These are phyloP conservation scores for Leccinum variabile DNA, from an alignment of 1,284 basidiomycete species.

Conservation along the genomic window DNA sequence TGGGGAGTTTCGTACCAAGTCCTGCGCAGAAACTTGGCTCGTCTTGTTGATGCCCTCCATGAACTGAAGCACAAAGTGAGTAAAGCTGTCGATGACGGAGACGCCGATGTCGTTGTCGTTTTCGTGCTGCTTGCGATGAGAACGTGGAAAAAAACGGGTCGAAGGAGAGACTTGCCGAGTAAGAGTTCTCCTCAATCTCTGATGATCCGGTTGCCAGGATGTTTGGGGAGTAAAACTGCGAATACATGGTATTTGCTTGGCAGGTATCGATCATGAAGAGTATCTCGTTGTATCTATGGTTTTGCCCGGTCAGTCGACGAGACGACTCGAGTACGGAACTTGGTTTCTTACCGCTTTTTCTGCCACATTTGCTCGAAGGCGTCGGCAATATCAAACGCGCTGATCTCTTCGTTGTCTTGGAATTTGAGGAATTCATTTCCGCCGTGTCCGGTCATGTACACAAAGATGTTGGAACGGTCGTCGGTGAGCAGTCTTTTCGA, in stretches of 20 bases:
- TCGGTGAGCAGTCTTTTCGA: constrained; percentile 92
- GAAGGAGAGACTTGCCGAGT: constrained; percentile 65
- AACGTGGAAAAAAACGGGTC: neutral
- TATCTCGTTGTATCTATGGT: constrained; percentile 87
- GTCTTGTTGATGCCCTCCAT: constrained; percentile 95
- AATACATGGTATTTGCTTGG: constrained; percentile 96
- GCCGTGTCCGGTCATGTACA: constrained; percentile 98
- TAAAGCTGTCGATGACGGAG: constrained; percentile 93
- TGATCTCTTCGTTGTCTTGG: constrained; percentile 98
- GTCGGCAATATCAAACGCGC: constrained; percentile 93
- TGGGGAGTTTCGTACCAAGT: constrained; percentile 62
- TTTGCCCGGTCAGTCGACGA: neutral
- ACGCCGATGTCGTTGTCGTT: constrained; percentile 94
- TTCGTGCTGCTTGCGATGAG: constrained; percentile 65
- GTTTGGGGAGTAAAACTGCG: constrained; percentile 94
- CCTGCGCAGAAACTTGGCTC: constrained; percentile 75
- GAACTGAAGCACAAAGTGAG: constrained; percentile 88
- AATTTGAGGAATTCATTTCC: constrained; percentile 99
- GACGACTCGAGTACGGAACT: neutral
- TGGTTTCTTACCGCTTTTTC: constrained; percentile 72
- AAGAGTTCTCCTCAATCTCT: constrained; percentile 87
- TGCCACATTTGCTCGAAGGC: constrained; percentile 99
- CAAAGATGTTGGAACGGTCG: constrained; percentile 91
- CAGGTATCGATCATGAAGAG: constrained; percentile 99
- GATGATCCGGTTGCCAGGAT: constrained; percentile 94